phyloP scores from a whole-genome alignment of 257 asterid genomes.

The Solanum etuberosum region DNA sequence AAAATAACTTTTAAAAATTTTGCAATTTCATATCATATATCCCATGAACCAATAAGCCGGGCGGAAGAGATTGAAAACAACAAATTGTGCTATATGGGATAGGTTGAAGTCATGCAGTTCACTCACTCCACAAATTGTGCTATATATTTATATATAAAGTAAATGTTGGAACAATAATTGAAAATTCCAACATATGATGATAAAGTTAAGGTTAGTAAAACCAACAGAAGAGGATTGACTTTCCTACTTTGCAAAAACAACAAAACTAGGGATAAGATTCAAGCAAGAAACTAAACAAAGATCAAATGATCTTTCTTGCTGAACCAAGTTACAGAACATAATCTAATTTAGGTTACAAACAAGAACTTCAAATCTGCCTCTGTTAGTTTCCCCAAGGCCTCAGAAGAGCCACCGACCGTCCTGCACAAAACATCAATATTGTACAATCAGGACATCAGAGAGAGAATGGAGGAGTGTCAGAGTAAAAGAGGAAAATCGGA shows the following conservation, averaged over 20 bases:
- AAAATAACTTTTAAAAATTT: neutral
- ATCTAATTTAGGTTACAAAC: conserved; percentile 32
- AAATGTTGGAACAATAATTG: neutral
- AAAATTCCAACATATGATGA: neutral
- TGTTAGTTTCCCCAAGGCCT: conserved; percentile 69
- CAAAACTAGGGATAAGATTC: neutral
- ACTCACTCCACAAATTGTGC: neutral
- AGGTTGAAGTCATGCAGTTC: neutral
- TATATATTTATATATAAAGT: neutral
- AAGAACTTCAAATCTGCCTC: conserved; percentile 82
- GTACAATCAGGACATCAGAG: neutral
- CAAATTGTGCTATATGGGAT: neutral
- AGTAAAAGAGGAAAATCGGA: neutral
- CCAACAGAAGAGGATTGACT: neutral
- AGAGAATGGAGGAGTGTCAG: neutral
- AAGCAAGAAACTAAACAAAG: neutral
- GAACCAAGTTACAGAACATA: neutral
- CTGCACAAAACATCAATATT: conserved; percentile 25
- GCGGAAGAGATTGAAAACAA: neutral
- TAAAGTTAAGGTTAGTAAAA: neutral
- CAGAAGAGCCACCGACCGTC: conserved; percentile 83
- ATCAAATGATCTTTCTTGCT: neutral
- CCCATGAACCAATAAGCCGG: no score
- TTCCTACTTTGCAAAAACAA: neutral
- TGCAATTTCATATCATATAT: no score